Base-by-base conservation (phyloP, 768 basidiomycete species). In the Lentinula edodes region DNA sequence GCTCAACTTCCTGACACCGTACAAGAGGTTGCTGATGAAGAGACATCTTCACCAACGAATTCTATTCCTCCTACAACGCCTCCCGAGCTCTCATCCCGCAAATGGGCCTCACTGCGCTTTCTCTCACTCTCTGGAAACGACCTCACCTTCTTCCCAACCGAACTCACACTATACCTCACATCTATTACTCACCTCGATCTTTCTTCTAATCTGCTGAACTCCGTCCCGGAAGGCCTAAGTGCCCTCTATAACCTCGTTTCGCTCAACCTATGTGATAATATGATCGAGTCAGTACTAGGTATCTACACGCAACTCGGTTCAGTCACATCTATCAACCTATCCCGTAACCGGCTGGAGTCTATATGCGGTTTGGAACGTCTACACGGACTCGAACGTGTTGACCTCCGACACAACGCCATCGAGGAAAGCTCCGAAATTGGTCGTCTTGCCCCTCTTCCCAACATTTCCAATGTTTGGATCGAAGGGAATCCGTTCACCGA, bases 261-360 rank as follows among this genome's bases (percentile, higher is more conserved):
- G n/a, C 87, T 99, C 66, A 95, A 97, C 74, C 84, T 99, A n/a
- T 82, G 91, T 15, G 90, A 95, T 73, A 99, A 99, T 76, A 93
- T 99, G 85, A 94, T 99, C 66, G 94, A 96, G 71, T 95, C 95
- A 16, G 89, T 98, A 16, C 83, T 95, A 4, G 90, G 91, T 34
- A 91, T 97, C 61, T 91, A 94, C 69, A 83, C 83, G 41, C 84
- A 86, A 57, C 81, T 98, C 41, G 92, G 91, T 1, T 86, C 88
- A 63, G 80, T 97, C 28, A 78, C 88, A 16, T 78, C 81, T 6
- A 78, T 98, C 67, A 94, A 96, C 72, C 80, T 98, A 16, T 83
- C 91, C 1, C 78, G 81, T 59, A 98, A 98, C 69, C 86, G 96
- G 5, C 84, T 98, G 55, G 93, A 96, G 68, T 94, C 93, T n/a